Base-by-base conservation (phyloP, 1,284 basidiomycete species). In the Rhodotorula sp. region DNA sequence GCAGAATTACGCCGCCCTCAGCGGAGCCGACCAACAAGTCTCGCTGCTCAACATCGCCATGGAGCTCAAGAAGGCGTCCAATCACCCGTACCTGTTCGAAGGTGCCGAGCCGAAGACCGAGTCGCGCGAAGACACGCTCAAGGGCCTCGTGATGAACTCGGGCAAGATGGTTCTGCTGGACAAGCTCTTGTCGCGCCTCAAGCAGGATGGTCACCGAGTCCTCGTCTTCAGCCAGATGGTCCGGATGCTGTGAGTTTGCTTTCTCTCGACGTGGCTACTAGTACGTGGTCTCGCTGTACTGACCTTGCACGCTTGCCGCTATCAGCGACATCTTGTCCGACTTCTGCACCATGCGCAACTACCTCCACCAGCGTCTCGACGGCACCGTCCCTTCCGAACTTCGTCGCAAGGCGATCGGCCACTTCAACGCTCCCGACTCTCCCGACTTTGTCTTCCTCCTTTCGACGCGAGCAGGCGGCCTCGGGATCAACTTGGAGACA, bases 1-100 rank as follows among this genome's bases (percentile, higher is more conserved):
- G 58, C 79, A 94, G 90, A 99, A 99, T 82, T 99, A 96, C 82
- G 87, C 90, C 79, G 93, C 91, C 23, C 85, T 99, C 67, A 88
- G 93, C 78, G 95, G 83, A 89, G 87, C 77, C 90, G 92, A 80
- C 87, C 87, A 82, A 87, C 84, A 92, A 78, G 93, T 98, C 80
- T 97, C 93, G 80, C 84, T 99, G 80, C 87, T 97, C 80, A 97
- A 97, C 80, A 93, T 97, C 66, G 90, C 91, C 0, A 96, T 97
- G 93, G 94, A 97, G 81, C 85, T 97, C 63, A 97, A 97, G 85
- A 97, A 97, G 82, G 93, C 94, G 4, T 93, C 94, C 49, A 99
- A 99, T 80, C 97, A 99, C 79, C 97, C 97, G 0, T 99, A 91
- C 82, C 87, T 99, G 5, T 99, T 99, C 79, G 96, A 99, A 67